Base-by-base conservation (phyloP, 257 asterid species). In the Solanum corneliomulleri region DNA sequence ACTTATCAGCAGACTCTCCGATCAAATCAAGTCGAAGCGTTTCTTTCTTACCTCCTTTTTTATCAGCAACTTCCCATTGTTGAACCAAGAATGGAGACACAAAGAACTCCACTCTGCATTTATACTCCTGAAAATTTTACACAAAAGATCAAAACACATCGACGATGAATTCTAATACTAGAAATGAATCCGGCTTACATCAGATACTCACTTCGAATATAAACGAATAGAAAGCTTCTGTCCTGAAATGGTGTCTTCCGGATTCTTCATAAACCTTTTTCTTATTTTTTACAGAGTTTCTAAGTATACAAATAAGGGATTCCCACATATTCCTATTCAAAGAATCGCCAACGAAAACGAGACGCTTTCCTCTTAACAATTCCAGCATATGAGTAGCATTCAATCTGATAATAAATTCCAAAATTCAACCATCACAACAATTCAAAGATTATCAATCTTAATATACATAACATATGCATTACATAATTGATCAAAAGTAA, bases 241-340 rank as follows among this genome's bases (percentile, higher is more conserved):
- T 56, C 25, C 96, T 92, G 87, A 93, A 94, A 87, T 89, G 90
- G 84, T 91, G 91, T 80, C 92, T 91, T 64, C 98, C 97, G 23
- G 85, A 87, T 87, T 87, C 93, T 89, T 94, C 98, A 42, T 91
- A 95, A 52, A 95, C 97, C 84, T 92, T 95, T 29, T 44, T 91
- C 81, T 91, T 86, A 89, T 95, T 91, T 86, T 91, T 91, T 2
- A 91, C 93, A 14, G 94, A 90, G 89, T 91, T 95, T 84, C 45
- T 94, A n/a, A 95, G 91, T 77, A 93, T 92, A 89, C 98, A 95
- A 71, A 95, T 88, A 44, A 95, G 95, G 86, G 98, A 95, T 87
- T 95, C 98, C 98, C 98, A 95, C 98, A 94, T 94, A 69, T 95
- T 95, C 87, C 97, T 89, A 88, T 95, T 95, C 6, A 95, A 88